phyloP scores from a whole-genome alignment of 305 asterid genomes.

The Solanum hybrid region DNA sequence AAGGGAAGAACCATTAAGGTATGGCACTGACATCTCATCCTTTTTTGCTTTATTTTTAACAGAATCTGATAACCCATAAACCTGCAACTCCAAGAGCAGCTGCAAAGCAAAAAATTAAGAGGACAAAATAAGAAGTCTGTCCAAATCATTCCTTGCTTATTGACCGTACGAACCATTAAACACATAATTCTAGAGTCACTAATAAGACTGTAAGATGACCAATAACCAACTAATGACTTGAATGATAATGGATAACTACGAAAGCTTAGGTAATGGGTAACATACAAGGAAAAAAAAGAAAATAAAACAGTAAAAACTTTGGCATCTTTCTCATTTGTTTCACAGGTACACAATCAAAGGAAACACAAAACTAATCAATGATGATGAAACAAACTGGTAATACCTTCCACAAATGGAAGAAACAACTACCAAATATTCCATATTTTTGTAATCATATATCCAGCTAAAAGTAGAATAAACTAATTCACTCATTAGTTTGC shows the following conservation, averaged over 20 bases:
- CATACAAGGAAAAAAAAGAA: neutral
- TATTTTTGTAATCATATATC: neutral
- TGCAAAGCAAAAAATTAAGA: slow-evolving; percentile 24
- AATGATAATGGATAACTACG: neutral
- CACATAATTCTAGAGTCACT: neutral
- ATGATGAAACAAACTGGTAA: neutral
- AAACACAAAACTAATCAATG: neutral
- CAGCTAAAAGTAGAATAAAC: neutral
- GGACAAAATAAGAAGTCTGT: slow-evolving; percentile 6
- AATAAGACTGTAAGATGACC: neutral
- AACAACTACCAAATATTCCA: neutral
- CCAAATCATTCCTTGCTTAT: neutral
- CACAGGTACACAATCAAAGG: neutral
- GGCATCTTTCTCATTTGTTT: neutral
- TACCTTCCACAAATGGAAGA: neutral
- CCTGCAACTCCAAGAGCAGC: slow-evolving; percentile 91
- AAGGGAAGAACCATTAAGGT: slow-evolving; percentile 40
- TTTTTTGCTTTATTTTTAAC: slow-evolving; percentile 44
- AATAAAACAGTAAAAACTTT: neutral
- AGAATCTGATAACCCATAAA: slow-evolving; percentile 82
- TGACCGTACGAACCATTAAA: neutral
- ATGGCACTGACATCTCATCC: slow-evolving; percentile 38
- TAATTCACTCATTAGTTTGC: neutral
- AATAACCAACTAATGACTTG: neutral
- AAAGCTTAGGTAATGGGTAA: neutral